Conservation (phyloP, 345 rosid genomes). For the Populus deltoides region DNA sequence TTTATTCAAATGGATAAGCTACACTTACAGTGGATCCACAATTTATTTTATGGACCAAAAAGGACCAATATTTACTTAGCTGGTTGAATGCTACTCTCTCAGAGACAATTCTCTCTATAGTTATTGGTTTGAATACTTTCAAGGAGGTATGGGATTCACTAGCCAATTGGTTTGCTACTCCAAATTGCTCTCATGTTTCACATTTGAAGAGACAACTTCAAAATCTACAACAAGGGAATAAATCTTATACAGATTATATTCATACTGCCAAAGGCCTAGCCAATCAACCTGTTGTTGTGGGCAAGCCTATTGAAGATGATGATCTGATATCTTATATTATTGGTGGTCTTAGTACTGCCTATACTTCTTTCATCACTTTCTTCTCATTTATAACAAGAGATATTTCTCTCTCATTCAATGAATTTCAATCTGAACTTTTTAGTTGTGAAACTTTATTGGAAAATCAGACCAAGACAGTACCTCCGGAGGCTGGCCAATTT, state of each 20-base stretch:
- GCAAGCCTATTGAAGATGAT: background rate
- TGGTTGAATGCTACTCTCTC: background rate
- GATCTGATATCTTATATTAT: too few species aligned
- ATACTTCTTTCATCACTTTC: background rate
- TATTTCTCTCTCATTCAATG: background rate
- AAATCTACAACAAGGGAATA: background rate
- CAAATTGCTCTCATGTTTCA: accelerated
- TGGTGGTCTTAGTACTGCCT: accelerated
- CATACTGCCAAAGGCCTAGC: background rate
- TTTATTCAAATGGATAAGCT: background rate
- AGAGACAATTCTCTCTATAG: accelerated
- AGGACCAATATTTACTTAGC: background rate
- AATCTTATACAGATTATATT: too few species aligned
- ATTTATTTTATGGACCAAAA: background rate
- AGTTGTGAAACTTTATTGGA: background rate
- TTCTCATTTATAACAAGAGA: background rate
- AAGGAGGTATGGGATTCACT: background rate
- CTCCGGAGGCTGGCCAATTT: accelerated
- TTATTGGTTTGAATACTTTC: background rate
- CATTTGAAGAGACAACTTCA: background rate
- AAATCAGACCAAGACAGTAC: background rate
- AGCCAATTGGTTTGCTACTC: background rate
- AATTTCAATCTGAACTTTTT: too few species aligned
- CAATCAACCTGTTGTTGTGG: background rate
- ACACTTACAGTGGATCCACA: background rate